A percentile compares a stretch with the other conserved stretches of the same genome.
phyloP scores from a whole-genome alignment of 257 asterid genomes.

The Cinchona pubescens region DNA sequence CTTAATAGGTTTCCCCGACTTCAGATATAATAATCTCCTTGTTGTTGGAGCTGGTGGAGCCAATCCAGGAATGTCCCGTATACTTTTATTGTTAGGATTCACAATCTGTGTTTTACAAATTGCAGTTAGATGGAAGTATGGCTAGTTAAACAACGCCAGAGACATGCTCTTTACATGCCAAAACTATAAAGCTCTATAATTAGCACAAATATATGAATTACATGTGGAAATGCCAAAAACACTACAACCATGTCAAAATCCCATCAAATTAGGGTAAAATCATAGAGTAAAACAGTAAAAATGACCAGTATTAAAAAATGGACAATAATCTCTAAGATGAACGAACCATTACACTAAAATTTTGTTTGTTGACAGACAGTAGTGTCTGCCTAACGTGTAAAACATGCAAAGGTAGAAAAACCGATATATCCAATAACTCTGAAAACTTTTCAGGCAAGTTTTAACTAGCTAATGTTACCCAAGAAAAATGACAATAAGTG shows the following conservation, averaged over 20 bases:
- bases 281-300: neutral
- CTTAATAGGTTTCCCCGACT: slow-evolving; percentile 30
- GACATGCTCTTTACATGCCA: neutral
- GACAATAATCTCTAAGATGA: neutral
- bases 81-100: slow-evolving; percentile 77
- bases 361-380: neutral
- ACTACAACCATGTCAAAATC: neutral
- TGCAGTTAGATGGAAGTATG: neutral
- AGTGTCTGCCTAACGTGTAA: neutral
- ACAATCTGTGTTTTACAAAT: slow-evolving; percentile 46
- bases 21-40: slow-evolving; percentile 69
- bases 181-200: neutral
- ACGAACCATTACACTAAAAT: neutral
- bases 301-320: neutral
- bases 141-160: neutral
- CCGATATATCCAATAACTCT: neutral
- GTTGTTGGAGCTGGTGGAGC: slow-evolving; percentile 94
- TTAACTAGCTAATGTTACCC: neutral
- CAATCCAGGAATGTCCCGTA: slow-evolving; percentile 89
- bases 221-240: neutral
- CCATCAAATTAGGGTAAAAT: neutral
- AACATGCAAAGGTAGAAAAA: neutral
- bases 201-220: neutral
- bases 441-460: neutral
- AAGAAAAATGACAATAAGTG: neutral